Base-by-base conservation (phyloP, 2,329 filamentous ascomycete genomes). In the Beauveria sp. region DNA sequence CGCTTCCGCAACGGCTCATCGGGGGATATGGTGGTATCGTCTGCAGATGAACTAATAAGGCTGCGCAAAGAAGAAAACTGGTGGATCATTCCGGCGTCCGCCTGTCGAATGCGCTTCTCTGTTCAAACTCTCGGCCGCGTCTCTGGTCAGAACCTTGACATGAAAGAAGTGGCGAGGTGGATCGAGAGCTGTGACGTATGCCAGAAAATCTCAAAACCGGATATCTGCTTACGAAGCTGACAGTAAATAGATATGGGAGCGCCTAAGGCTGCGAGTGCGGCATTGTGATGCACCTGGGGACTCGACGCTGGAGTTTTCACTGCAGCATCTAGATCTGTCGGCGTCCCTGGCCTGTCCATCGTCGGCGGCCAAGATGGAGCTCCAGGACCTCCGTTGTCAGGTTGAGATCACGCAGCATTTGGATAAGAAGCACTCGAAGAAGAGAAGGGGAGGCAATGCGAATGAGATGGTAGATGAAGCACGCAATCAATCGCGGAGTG, bases 241-340 rank as follows among this genome's bases (percentile, higher is more conserved):
- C 20, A 20, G 10, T 5, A 22, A 22, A n/a, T 47, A 75, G 73
- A 30, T 72, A 4, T 75, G 74, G 73, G 46, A 64, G 57, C 67
- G 68, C 3, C 61, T 75, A 1, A 69, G 70, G 1, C 41, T 76
- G 43, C 66, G 62, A 5, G 61, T 75, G 3, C 66, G 68, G 18
- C 59, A 63, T n/a, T 61, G 66, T n/a, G 52, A 37, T 3, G 14
- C 16, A 8, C n/a, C 55, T 2, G 37, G 65, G 5, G 57, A 66
- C 3, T 66, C 65, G 10, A 58, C 64, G 12, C 53, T 73, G 8
- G 61, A 63, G 1, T 76, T 76, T 46, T 73, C 70, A 1, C 67
- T 77, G 8, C 70, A 76, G 54, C 75, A 77, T 56, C 68, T 72
- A 3, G 68, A 71, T 44, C 53, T 74, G 20, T 66, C 67, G 0